phyloP scores from a whole-genome alignment of 1,139 yeast genomes.

The Saccharomycopsis hybrid region DNA sequence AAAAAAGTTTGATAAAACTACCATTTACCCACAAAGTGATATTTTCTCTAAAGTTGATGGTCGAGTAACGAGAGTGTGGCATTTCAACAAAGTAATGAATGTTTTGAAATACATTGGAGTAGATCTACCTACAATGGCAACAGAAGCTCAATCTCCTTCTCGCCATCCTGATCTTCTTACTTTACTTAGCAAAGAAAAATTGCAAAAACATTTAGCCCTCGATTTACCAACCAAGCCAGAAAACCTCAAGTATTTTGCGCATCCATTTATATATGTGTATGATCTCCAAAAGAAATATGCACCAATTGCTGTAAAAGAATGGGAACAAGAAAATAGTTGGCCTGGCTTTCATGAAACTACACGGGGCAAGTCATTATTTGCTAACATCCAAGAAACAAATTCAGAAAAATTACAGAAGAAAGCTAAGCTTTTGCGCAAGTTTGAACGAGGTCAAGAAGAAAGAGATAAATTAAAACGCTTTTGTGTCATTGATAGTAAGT shows the following conservation, averaged over 20 bases:
- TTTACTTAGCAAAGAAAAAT: conserved; percentile 47
- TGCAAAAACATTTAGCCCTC: conserved; percentile 45
- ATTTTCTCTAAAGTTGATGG: conserved; percentile 44
- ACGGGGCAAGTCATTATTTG: conserved; percentile 29
- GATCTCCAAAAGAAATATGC: conserved; percentile 48
- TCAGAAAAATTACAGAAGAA: neutral
- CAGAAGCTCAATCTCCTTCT: neutral
- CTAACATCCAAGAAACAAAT: neutral
- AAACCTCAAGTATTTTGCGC: conserved; percentile 48
- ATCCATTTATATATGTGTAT: conserved; percentile 41
- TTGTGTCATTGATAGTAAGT: conserved; percentile 1
- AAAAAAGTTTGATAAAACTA: conserved; percentile 27
- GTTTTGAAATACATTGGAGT: conserved; percentile 49
- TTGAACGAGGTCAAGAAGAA: neutral
- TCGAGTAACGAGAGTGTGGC: conserved; percentile 52
- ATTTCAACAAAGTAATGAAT: conserved; percentile 50
- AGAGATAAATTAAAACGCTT: neutral
- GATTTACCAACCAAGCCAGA: conserved; percentile 26
- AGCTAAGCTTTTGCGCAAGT: neutral
- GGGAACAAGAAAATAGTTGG: conserved; percentile 30
- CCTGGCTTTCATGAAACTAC: conserved; percentile 30
- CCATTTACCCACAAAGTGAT: conserved; percentile 37
- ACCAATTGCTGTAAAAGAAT: conserved; percentile 52
- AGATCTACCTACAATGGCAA: neutral
- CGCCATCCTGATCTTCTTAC: conserved; percentile 34